Evolutionary conservation across 2,329 filamentous ascomycete species (phyloP).

Genomic region (Colletotrichum limetticola): DNA sequence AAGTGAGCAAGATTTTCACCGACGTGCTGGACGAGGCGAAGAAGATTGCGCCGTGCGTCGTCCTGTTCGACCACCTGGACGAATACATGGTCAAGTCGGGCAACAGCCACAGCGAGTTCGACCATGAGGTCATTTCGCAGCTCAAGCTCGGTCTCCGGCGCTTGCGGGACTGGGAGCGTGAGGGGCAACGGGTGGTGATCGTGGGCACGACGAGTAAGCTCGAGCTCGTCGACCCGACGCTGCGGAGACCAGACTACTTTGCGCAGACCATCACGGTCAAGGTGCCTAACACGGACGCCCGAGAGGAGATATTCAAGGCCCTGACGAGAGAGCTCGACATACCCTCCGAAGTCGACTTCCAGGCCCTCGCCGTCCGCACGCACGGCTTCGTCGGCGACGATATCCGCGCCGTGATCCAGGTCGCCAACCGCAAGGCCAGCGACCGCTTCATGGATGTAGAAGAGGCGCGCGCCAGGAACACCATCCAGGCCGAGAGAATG

Average conservation of each 20-base stretch:
- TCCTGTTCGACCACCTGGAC: constrained; percentile 95
- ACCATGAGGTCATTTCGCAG: constrained; percentile 86
- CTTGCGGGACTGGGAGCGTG: constrained; percentile 76
- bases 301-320: constrained; percentile 81
- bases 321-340: constrained; percentile 75
- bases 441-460: constrained; percentile 46
- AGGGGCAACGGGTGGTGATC: constrained; percentile 82
- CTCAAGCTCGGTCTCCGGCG: constrained; percentile 89
- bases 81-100: constrained; percentile 85
- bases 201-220: constrained; percentile 91
- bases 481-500: constrained; percentile 5
- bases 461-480: constrained; percentile 37
- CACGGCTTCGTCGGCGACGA: constrained; percentile 95
- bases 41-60: constrained; percentile 83
- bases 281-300: constrained; percentile 82
- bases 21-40: constrained; percentile 79
- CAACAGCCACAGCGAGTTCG: constrained; percentile 86
- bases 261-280: constrained; percentile 88
- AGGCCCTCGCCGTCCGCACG: constrained; percentile 80
- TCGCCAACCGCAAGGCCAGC: constrained; percentile 53
- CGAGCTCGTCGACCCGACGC: constrained; percentile 83
- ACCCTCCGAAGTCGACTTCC: constrained; percentile 77
- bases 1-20: constrained; percentile 49
- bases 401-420: constrained; percentile 71
- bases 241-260: constrained; percentile 80